phyloP scores from a whole-genome alignment of 768 basidiomycete species.

The Coprinopsis sp. region DNA sequence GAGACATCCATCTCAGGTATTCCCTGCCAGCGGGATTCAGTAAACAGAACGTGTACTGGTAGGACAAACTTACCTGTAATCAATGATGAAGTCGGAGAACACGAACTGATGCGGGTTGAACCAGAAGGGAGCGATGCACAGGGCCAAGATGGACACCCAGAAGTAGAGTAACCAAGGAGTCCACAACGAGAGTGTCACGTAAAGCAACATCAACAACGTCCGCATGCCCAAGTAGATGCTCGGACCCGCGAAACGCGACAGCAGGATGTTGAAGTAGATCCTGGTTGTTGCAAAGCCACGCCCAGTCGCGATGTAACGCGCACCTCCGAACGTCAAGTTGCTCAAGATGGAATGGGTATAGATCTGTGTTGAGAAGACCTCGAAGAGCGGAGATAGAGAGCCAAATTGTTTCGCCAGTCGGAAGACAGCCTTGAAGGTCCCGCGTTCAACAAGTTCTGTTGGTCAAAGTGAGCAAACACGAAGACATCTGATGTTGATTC shows the following conservation, averaged over 20 bases:
- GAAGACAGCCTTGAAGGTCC: conserved; percentile 85
- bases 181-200: conserved; percentile 90
- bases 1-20: conserved; percentile 98
- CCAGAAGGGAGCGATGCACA: conserved; percentile 94
- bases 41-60: conserved; percentile 1
- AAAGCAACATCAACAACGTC: conserved; percentile 87
- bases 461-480: neutral
- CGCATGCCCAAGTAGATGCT: conserved; percentile 97
- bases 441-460: conserved; percentile 90
- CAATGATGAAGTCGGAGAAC: conserved; percentile 94
- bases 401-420: conserved; percentile 92
- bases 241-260: conserved; percentile 97
- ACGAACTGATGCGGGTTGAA: conserved; percentile 99
- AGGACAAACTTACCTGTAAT: conserved; percentile 63
- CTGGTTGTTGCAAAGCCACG: conserved; percentile 97
- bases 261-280: conserved; percentile 91
- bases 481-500: neutral
- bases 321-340: conserved; percentile 96
- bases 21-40: conserved; percentile 52
- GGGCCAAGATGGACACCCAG: conserved; percentile 90
- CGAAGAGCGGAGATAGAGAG: conserved; percentile 92
- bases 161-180: conserved; percentile 94
- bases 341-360: conserved; percentile 96
- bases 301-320: conserved; percentile 97
- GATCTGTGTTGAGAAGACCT: conserved; percentile 97